These are phyloP conservation scores for Lactarius akahatsu DNA, from an alignment of 768 basidiomycete species.

Conservation along the genomic window DNA sequence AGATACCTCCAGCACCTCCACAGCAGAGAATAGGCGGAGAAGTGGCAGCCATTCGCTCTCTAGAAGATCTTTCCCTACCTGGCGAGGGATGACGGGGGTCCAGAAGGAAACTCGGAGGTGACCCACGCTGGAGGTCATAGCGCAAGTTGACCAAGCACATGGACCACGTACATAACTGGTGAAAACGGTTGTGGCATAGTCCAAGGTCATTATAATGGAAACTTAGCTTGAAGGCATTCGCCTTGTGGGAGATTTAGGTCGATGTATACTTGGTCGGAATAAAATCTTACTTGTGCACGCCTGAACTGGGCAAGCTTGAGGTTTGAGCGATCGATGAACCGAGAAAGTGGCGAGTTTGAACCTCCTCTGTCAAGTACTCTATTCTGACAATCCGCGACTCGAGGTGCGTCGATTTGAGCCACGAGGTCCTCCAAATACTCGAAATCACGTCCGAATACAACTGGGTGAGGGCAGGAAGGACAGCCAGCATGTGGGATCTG, in stretches of 20 bases:
- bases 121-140: neutral
- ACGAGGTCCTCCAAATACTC: neutral
- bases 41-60: neutral
- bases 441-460: neutral
- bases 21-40: neutral
- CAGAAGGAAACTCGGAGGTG: neutral
- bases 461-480: neutral
- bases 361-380: neutral
- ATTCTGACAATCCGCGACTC: neutral
- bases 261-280: neutral
- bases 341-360: neutral
- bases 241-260: neutral
- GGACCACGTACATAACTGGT: neutral
- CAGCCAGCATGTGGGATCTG: neutral
- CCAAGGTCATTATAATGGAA: neutral
- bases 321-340: neutral
- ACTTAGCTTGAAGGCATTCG: neutral
- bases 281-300: neutral
- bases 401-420: neutral
- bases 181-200: too few relatives aligned
- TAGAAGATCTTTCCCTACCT: too few relatives aligned
- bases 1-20: neutral
- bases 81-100: too few relatives aligned
- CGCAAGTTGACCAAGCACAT: neutral
- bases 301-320: neutral